These are phyloP conservation scores for Liriodendron chinense DNA, from an alignment of 164 flowering plant genomes.

Conservation along the genomic window DNA sequence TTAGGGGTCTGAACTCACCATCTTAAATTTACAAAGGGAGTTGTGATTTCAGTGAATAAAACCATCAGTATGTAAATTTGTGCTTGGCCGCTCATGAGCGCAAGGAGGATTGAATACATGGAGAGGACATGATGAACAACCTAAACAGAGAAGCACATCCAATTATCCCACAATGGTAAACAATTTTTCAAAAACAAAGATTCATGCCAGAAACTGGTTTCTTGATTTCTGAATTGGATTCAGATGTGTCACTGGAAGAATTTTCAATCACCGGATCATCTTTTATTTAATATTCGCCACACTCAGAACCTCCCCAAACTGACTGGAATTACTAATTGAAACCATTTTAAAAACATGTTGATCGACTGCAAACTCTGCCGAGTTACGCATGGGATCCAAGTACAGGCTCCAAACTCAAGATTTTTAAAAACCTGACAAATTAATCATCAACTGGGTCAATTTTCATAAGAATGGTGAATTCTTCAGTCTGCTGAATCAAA, in stretches of 20 bases:
- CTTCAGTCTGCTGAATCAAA: neutral
- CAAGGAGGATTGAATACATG: slow-evolving; percentile 50
- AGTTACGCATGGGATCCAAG: neutral
- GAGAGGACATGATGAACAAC: slow-evolving; percentile 75
- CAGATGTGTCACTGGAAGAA: neutral
- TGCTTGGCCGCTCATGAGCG: slow-evolving; percentile 61
- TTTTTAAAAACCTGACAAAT: neutral
- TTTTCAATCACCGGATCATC: neutral
- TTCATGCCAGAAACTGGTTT: neutral
- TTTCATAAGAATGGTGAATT: neutral
- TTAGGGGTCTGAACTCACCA: slow-evolving; percentile 39
- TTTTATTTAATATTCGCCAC: neutral
- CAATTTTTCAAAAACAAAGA: neutral
- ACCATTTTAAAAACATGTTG: neutral
- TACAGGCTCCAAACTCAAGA: neutral
- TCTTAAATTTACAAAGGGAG: slow-evolving; percentile 78
- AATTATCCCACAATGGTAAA: neutral
- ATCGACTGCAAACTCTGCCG: neutral
- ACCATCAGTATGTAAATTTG: slow-evolving; percentile 71
- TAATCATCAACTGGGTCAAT: no score
- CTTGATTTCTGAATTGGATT: neutral
- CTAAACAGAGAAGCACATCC: slow-evolving; percentile 26
- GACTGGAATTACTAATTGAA: neutral
- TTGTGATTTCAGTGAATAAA: slow-evolving; percentile 72
- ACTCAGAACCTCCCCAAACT: neutral